phyloP scores from a whole-genome alignment of 1,284 basidiomycete species.

The Pseudozyma sp. region DNA sequence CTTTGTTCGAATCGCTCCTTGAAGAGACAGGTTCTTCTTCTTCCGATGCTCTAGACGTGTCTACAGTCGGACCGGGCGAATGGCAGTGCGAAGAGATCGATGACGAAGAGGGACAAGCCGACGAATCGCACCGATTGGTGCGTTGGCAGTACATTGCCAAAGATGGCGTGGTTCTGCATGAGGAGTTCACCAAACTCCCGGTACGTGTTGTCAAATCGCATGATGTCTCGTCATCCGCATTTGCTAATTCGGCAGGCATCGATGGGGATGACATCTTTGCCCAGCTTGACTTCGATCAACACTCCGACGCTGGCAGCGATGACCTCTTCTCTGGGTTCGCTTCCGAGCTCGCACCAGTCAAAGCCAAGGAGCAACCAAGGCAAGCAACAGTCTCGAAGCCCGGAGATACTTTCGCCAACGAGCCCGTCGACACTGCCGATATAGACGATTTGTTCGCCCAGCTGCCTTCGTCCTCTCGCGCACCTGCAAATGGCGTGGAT shows the following conservation, averaged over 20 bases:
- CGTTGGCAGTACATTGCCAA: constrained; percentile 46
- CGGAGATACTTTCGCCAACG: neutral
- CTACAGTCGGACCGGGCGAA: constrained; percentile 25
- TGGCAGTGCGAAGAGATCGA: constrained; percentile 45
- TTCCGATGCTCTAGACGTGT: constrained; percentile 18
- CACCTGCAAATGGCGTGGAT: constrained; percentile 6
- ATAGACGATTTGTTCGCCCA: constrained; percentile 37
- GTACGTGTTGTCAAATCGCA: constrained; percentile 19
- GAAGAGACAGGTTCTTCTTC: constrained; percentile 15
- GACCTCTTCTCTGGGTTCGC: constrained; percentile 45
- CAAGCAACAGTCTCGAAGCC: neutral
- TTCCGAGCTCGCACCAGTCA: constrained; percentile 12
- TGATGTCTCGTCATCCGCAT: neutral
- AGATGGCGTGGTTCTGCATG: constrained; percentile 44
- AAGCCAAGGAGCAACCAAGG: constrained; percentile 8
- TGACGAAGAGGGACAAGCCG: constrained; percentile 11
- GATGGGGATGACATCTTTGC: constrained; percentile 27
- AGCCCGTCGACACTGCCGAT: constrained; percentile 24
- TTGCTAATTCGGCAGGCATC: neutral
- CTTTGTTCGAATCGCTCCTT: constrained; percentile 46
- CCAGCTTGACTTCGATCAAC: constrained; percentile 35
- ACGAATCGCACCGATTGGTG: constrained; percentile 27
- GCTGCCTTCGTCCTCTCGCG: neutral
- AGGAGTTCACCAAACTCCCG: constrained; percentile 42
- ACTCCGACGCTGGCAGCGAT: constrained; percentile 40